phyloP scores from a whole-genome alignment of 768 basidiomycete species.

The Naganishia randhawae region DNA sequence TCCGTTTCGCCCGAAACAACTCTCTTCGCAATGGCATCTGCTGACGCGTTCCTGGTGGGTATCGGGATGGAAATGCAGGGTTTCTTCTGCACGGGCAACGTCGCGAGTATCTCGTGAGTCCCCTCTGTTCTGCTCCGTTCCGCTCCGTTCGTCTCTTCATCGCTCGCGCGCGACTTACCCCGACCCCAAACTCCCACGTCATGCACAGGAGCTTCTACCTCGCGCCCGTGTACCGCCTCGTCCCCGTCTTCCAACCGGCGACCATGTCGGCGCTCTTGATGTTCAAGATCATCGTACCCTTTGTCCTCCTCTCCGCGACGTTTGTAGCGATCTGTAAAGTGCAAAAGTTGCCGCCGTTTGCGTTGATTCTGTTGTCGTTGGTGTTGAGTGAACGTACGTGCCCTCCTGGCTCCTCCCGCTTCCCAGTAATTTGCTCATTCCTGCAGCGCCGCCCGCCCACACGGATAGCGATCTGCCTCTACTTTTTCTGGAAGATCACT shows the following conservation, averaged over 20 bases:
- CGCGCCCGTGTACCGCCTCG: slow-evolving; percentile 78
- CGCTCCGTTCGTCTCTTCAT: no score
- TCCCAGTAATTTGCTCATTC: slow-evolving; percentile 24
- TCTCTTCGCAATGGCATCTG: neutral
- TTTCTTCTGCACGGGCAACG: slow-evolving; percentile 53
- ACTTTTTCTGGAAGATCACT: slow-evolving; percentile 78
- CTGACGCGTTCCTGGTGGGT: neutral
- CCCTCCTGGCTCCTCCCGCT: slow-evolving; percentile 4
- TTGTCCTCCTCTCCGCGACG: slow-evolving; percentile 66
- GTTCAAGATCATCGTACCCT: slow-evolving; percentile 78
- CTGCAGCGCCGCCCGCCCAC: neutral
- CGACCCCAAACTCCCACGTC: no score
- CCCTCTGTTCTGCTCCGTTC: neutral
- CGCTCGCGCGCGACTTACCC: no score
- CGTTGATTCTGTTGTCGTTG: slow-evolving; percentile 71
- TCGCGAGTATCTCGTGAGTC: slow-evolving; percentile 72
- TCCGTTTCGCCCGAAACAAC: slow-evolving; percentile 72
- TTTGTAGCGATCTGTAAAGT: slow-evolving; percentile 68
- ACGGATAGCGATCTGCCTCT: slow-evolving; percentile 67
- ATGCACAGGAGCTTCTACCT: slow-evolving; percentile 75
- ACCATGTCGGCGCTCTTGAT: slow-evolving; percentile 71
- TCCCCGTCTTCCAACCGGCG: slow-evolving; percentile 80
- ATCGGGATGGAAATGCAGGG: no score
- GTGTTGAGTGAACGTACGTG: slow-evolving; percentile 66
- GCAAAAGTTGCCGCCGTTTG: slow-evolving; percentile 70